Evolutionary conservation across 495 filamentous ascomycete genomes (phyloP).

Genomic region (Viridothelium virens): DNA sequence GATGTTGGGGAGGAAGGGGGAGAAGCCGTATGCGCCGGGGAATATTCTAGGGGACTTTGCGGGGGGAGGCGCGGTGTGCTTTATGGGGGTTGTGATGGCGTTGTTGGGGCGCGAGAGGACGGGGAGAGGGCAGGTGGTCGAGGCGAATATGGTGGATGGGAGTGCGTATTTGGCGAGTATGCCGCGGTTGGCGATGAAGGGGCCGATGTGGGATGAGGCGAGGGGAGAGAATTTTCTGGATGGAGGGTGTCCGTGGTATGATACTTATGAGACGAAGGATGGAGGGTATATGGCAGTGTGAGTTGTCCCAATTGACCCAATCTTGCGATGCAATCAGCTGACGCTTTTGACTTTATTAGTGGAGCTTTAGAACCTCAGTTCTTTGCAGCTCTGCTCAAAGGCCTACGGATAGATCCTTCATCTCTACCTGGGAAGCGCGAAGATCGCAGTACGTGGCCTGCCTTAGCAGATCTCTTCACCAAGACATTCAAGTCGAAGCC

Average conservation of each 20-base stretch:
- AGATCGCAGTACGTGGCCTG: conserved; percentile 58
- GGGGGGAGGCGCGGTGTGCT: conserved; percentile 74
- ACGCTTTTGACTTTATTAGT: conserved; percentile 15
- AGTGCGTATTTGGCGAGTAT: conserved; percentile 68
- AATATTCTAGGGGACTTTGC: conserved; percentile 90
- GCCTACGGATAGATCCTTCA: conserved; percentile 49
- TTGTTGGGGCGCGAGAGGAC: conserved; percentile 47
- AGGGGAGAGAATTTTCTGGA: conserved; percentile 76
- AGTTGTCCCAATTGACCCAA: conserved; percentile 13
- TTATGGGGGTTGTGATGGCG: conserved; percentile 58
- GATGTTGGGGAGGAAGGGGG: conserved; percentile 60
- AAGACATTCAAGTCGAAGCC: conserved; percentile 63
- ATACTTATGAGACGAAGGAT: conserved; percentile 77
- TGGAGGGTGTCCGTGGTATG: conserved; percentile 79
- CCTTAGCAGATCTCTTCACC: conserved; percentile 52
- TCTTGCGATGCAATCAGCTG: neutral
- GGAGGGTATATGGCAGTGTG: conserved; percentile 74
- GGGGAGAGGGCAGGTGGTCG: conserved; percentile 77
- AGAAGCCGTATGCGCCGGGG: conserved; percentile 66
- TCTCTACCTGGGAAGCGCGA: conserved; percentile 47
- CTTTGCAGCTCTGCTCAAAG: conserved; percentile 57
- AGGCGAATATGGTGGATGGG: conserved; percentile 96
- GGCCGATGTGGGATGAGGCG: conserved; percentile 48
- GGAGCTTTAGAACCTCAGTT: conserved; percentile 86
- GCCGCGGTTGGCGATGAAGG: conserved; percentile 55